Conservation (phyloP, 164 flowering plant species). For the Sedum album region DNA sequence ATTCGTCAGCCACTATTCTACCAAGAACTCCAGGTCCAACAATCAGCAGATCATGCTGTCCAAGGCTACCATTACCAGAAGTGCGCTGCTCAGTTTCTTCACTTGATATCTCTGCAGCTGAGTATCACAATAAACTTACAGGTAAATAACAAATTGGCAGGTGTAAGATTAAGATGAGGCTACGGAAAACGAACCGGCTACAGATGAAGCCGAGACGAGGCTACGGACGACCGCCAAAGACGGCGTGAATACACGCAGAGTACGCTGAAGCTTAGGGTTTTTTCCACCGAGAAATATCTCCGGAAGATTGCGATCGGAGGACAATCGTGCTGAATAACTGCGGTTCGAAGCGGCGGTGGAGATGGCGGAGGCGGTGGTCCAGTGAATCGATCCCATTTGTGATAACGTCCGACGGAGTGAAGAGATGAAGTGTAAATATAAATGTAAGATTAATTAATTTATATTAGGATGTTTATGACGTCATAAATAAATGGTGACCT, state of each 20-base stretch:
- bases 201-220: not conserved
- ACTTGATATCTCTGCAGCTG: slow-evolving; percentile 24
- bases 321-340: not conserved
- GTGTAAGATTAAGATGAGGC: not conserved
- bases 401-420: not conserved
- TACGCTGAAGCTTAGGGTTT: not conserved
- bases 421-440: not conserved
- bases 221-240: not conserved
- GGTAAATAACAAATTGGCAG: not conserved
- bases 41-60: slow-evolving; percentile 57
- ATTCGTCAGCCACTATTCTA: slow-evolving; percentile 66
- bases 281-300: not conserved
- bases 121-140: not conserved
- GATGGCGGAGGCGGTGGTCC: not conserved
- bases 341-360: not conserved
- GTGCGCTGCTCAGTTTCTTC: slow-evolving; percentile 29
- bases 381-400: not conserved
- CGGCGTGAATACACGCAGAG: not conserved
- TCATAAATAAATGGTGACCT: not conserved
- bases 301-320: not conserved
- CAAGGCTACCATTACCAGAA: slow-evolving; percentile 28
- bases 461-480: not conserved
- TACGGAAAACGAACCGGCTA: not conserved
- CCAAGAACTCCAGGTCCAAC: slow-evolving; percentile 96
- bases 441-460: not conserved